Percentiles rank a stretch among this genome's conserved stretches.
Evolutionary conservation across 305 asterid genomes (phyloP).

Genomic region (Stenogyne calaminthoides): DNA sequence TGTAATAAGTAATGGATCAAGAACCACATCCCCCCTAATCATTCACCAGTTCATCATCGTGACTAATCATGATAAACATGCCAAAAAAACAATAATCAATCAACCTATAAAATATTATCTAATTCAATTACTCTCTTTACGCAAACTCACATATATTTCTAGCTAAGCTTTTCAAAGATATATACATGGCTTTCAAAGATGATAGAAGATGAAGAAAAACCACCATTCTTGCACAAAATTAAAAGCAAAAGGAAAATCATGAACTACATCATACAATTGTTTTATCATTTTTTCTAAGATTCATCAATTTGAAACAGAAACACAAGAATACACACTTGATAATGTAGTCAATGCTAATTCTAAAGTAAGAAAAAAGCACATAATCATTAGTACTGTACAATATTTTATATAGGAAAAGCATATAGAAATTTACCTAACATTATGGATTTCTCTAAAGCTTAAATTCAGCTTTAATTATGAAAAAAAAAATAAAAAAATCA

Average conservation of each 20-base stretch:
- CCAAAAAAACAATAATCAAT: conserved; percentile 6
- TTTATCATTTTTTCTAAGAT: too few relatives aligned
- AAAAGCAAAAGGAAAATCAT: too few relatives aligned
- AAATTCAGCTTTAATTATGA: not conserved
- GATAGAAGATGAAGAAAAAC: not conserved
- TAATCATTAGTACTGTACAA: too few relatives aligned
- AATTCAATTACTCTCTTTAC: not conserved
- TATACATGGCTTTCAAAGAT: not conserved
- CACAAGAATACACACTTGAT: too few relatives aligned
- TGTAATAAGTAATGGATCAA: conserved; percentile 22
- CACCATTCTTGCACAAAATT: too few relatives aligned
- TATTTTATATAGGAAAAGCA: not conserved
- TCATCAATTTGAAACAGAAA: not conserved
- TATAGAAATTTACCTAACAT: not conserved
- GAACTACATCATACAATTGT: too few relatives aligned
- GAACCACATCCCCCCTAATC: conserved; percentile 9
- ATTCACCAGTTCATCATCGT: not conserved
- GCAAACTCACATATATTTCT: not conserved
- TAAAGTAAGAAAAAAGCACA: too few relatives aligned
- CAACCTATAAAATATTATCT: not conserved
- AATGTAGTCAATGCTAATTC: too few relatives aligned
- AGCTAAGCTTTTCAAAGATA: not conserved
- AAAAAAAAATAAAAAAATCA: not conserved
- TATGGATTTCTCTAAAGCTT: not conserved
- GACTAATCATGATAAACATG: conserved; percentile 32